Conservation (phyloP, 352 stramenopile species). For the Phytophthora pistaciae region DNA sequence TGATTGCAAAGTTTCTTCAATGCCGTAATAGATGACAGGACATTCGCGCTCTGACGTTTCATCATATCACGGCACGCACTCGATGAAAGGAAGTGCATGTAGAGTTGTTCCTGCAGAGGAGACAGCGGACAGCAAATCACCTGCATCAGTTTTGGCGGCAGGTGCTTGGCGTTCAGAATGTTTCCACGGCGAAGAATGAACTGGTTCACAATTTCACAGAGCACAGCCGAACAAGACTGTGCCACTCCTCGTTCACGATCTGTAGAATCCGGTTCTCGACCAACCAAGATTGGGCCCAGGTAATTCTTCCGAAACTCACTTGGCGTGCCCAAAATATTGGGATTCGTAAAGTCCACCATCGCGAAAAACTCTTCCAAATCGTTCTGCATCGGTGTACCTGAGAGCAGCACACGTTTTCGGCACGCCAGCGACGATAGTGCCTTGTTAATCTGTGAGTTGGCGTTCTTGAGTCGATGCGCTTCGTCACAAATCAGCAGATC, state of each 20-base stretch:
- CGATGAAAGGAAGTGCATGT: slow-evolving; percentile 95
- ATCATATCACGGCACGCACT: slow-evolving; percentile 97
- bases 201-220: slow-evolving; percentile 98
- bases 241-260: slow-evolving; percentile 80
- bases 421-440: slow-evolving; percentile 86
- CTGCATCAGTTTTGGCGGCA: slow-evolving; percentile 98
- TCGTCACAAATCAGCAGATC: slow-evolving; percentile 99
- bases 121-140: slow-evolving; percentile 98
- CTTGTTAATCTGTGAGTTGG: slow-evolving; percentile 94
- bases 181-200: slow-evolving; percentile 99
- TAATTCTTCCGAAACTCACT: slow-evolving; percentile 96
- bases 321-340: slow-evolving; percentile 80
- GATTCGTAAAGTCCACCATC: slow-evolving; percentile 95
- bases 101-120: slow-evolving; percentile 96
- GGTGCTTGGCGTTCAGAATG: slow-evolving; percentile 98
- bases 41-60: slow-evolving; percentile 93
- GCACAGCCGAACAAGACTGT: slow-evolving; percentile 93
- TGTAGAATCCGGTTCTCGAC: slow-evolving; percentile 91
- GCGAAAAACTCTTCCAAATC: slow-evolving; percentile 99
- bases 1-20: slow-evolving; percentile 99
- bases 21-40: slow-evolving; percentile 90
- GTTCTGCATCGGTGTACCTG: slow-evolving; percentile 99
- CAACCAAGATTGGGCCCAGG: slow-evolving; percentile 89
- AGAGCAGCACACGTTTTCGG: slow-evolving; percentile 95
- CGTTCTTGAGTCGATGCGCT: slow-evolving; percentile 98